Conservation (phyloP, 345 rosid genomes). For the Populus deltoides region DNA sequence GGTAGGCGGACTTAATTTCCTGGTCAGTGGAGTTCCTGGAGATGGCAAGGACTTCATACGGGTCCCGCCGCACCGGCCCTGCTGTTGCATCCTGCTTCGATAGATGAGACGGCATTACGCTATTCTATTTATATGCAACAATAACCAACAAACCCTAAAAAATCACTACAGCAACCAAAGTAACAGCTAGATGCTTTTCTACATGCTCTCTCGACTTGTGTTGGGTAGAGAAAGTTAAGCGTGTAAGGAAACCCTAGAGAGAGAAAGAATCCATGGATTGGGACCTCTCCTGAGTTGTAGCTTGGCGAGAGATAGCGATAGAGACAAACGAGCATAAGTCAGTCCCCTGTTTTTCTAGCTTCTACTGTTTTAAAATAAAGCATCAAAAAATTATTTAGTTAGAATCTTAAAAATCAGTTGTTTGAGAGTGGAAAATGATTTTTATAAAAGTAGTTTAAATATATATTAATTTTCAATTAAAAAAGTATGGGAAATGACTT, state of each 20-base stretch:
- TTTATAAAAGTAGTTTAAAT: too few relatives aligned
- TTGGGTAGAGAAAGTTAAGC: not conserved
- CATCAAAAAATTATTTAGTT: too few relatives aligned
- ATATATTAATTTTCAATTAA: too few relatives aligned
- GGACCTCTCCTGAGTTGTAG: slow-evolving; percentile 16
- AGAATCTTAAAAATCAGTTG: too few relatives aligned
- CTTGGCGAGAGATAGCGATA: not conserved
- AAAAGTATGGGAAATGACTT: too few relatives aligned
- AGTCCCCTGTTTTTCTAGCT: too few relatives aligned
- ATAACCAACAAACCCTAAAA: not conserved
- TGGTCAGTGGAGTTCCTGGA: slow-evolving; percentile 78
- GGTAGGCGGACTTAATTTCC: slow-evolving; percentile 84
- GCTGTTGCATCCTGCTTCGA: slow-evolving; percentile 41
- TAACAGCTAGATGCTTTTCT: not conserved
- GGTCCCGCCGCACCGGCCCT: slow-evolving; percentile 82
- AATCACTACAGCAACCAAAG: not conserved
- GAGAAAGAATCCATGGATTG: slow-evolving; percentile 9
- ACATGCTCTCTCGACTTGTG: not conserved
- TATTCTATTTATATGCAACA: not conserved
- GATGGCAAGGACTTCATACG: slow-evolving; percentile 83
- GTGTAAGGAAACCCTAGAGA: slow-evolving; percentile 13
- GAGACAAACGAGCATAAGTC: not conserved
- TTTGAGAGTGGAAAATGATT: too few relatives aligned
- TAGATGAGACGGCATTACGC: slow-evolving; percentile 25
- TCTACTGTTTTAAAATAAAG: too few relatives aligned